A percentile compares a stretch with the other conserved stretches of the same genome.
These are phyloP conservation scores for Diaporthe sp. DNA, from an alignment of 2,329 filamentous ascomycete genomes.

Conservation along the genomic window DNA sequence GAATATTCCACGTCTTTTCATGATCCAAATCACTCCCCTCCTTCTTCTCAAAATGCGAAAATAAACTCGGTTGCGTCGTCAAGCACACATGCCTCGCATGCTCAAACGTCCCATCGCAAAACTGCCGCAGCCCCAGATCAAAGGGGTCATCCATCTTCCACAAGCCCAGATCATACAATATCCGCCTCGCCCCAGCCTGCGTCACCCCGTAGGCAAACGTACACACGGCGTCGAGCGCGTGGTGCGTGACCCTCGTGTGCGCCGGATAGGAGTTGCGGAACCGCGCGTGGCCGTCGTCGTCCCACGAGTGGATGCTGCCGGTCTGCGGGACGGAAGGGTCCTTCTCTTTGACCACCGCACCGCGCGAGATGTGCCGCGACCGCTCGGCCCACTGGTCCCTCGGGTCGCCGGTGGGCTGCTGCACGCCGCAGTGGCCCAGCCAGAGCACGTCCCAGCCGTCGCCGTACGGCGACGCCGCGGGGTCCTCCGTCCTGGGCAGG, in stretches of 20 bases:
- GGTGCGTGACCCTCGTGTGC: conserved; percentile 14
- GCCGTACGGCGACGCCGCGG: background rate
- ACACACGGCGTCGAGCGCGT: conserved; percentile 18
- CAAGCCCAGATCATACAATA: conserved; percentile 1
- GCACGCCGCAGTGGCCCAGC: conserved; percentile 25
- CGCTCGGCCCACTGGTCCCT: background rate
- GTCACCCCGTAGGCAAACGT: conserved; percentile 15
- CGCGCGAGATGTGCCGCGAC: background rate
- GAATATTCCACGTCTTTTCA: conserved; percentile 22
- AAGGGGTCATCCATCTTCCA: conserved; percentile 23
- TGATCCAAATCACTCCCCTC: conserved; percentile 17
- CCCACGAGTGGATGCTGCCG: background rate
- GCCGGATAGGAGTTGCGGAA: conserved; percentile 13
- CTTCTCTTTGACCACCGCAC: conserved; percentile 5
- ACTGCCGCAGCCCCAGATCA: conserved; percentile 7
- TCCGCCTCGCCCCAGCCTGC: conserved; percentile 5
- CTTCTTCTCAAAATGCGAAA: conserved; percentile 12
- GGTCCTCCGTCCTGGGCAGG: background rate
- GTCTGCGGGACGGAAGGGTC: conserved; percentile 5
- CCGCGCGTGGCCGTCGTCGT: conserved; percentile 18
- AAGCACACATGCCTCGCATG: background rate
- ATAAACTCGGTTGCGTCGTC: conserved; percentile 19
- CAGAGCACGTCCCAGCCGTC: conserved; percentile 24
- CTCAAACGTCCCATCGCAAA: conserved; percentile 19
- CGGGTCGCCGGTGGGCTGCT: background rate